phyloP scores from a whole-genome alignment of 495 filamentous ascomycete genomes.

The Glonium stellatum region DNA sequence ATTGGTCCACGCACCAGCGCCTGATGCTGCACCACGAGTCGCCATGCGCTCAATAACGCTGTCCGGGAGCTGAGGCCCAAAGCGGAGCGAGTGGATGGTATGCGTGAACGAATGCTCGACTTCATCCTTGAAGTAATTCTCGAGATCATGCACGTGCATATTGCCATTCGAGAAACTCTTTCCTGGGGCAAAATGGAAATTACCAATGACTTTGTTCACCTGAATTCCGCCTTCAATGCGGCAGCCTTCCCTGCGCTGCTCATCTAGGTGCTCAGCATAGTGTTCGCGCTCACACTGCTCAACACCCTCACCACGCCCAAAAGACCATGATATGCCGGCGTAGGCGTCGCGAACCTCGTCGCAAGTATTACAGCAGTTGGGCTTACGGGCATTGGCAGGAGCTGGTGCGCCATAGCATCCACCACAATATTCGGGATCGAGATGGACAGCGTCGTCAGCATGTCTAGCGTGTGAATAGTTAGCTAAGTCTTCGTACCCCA shows the following conservation, averaged over 20 bases:
- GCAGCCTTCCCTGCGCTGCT: conserved; percentile 85
- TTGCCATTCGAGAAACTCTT: conserved; percentile 88
- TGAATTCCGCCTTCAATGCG: conserved; percentile 87
- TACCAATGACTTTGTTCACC: conserved; percentile 97
- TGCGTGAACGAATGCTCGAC: conserved; percentile 80
- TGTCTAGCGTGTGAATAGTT: conserved; percentile 41
- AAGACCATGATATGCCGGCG: conserved; percentile 79
- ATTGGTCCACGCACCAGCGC: conserved; percentile 58
- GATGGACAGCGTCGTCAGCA: conserved; percentile 58
- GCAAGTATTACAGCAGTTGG: conserved; percentile 92
- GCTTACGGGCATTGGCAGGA: conserved; percentile 60
- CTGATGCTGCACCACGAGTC: conserved; percentile 42
- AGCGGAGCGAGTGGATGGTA: conserved; percentile 80
- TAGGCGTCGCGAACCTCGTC: conserved; percentile 95
- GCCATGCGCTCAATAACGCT: conserved; percentile 57
- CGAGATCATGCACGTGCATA: conserved; percentile 94
- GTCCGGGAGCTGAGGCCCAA: conserved; percentile 85
- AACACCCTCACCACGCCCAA: conserved; percentile 82
- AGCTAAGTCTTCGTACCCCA: neutral
- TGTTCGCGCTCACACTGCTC: conserved; percentile 95
- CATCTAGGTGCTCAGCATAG: conserved; percentile 77
- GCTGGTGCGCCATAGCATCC: conserved; percentile 80
- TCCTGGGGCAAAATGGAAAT: conserved; percentile 97
- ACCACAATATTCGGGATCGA: conserved; percentile 90
- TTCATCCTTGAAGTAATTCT: conserved; percentile 75